These are phyloP conservation scores for Neurospora sp. DNA, from an alignment of 495 filamentous ascomycete genomes.

Conservation along the genomic window DNA sequence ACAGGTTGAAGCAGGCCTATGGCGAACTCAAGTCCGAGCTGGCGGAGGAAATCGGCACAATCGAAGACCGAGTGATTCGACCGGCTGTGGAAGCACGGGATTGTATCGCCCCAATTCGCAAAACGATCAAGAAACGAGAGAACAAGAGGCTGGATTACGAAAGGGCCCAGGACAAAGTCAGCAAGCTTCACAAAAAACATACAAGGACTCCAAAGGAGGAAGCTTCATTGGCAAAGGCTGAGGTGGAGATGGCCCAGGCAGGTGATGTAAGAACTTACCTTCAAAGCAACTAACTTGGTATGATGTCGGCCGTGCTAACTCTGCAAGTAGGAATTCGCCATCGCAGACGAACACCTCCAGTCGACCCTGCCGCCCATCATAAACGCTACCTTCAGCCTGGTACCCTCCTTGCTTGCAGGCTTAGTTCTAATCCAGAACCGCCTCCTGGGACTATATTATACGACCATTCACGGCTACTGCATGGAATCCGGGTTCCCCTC, in stretches of 20 bases:
- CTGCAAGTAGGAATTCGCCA: constrained; percentile 57
- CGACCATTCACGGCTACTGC: constrained; percentile 68
- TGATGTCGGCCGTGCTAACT: constrained; percentile 6
- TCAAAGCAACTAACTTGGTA: too few species aligned
- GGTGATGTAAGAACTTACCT: constrained; percentile 44
- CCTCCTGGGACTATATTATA: constrained; percentile 77
- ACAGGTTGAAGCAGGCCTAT: constrained; percentile 57
- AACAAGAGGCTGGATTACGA: constrained; percentile 88
- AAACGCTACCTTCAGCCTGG: constrained; percentile 60
- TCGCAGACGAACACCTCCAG: constrained; percentile 73
- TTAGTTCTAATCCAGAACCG: constrained; percentile 77
- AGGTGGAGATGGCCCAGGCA: constrained; percentile 58
- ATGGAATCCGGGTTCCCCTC: constrained; percentile 59
- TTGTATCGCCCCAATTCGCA: constrained; percentile 65
- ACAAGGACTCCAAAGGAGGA: constrained; percentile 72
- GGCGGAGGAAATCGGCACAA: constrained; percentile 56
- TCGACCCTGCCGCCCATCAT: constrained; percentile 67
- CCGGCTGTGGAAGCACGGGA: constrained; percentile 66
- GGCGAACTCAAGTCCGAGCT: constrained; percentile 67
- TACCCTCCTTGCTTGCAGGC: constrained; percentile 63
- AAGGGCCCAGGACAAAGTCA: constrained; percentile 62
- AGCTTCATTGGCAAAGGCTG: constrained; percentile 60
- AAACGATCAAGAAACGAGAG: constrained; percentile 85
- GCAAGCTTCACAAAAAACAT: constrained; percentile 58
- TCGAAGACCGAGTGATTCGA: constrained; percentile 62